Evolutionary conservation across 2,329 filamentous ascomycete species (phyloP), one percentile per base, ranked within the genome.

Genomic region (Botrytis aclada): DNA sequence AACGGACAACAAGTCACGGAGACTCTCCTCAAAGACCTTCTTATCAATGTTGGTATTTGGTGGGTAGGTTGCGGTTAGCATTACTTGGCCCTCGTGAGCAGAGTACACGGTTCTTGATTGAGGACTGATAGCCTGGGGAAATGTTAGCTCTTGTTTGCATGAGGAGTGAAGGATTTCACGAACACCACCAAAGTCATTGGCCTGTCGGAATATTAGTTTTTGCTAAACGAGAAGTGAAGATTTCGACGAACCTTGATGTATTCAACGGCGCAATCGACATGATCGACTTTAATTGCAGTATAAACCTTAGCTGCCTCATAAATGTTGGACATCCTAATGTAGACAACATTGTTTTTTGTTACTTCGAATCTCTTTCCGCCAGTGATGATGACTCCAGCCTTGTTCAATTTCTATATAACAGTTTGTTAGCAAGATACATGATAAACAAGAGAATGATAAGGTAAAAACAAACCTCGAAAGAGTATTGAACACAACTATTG

Each of bases 81-180:
- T 82, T 56, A 89, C 79, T 77, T 89, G 87, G 29, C 87, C 88
- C 80, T 90, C 88, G 74, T 87, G 85, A 65, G 84, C 81, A 29
- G 85, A 84, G 54, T 73, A 74, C 18, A 39, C 34, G 74, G 69
- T 39, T 77, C 76, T 70, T 16, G 41, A 69, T 43, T 71, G 41
- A 69, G 70, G 51, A 78, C 77, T 20, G 75, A 77, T 16, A 80
- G 80, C 34, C 79, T 78, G 47, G 82, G 73, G 29, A 73, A 81
- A 83, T 62, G 34, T 64, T 34, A 54, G 67, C 25, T 72, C 63
- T 43, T 43, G 14, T 45, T 37, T 45, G 5, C 34, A 9, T 37
- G 22, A 47, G 8, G 39, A 29, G 22, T 20, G 39, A 34, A 70
- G 39, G n/a, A n/a, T 43, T 56, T 20, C 12, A 60, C 67, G 61